phyloP scores from a whole-genome alignment of 1,284 basidiomycete species.

The Fistulinella staudtii region DNA sequence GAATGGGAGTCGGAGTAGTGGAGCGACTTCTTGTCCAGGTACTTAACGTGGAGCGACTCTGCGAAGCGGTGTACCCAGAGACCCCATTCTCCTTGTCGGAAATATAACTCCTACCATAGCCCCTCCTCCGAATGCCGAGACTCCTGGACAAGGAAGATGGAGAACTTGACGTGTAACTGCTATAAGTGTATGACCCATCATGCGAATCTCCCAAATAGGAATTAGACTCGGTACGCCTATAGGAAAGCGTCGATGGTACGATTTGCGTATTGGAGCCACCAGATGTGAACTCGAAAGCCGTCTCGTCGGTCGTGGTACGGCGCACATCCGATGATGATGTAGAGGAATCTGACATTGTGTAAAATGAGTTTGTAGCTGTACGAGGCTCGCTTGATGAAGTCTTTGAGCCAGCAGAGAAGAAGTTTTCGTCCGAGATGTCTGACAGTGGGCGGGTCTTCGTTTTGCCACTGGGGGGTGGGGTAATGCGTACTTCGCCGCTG shows the following conservation, averaged over 20 bases:
- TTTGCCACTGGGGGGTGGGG: slow-evolving; percentile 54
- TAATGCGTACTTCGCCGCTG: slow-evolving; percentile 52
- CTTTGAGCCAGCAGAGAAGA: slow-evolving; percentile 48
- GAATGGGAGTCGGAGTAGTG: slow-evolving; percentile 27
- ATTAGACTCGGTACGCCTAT: slow-evolving; percentile 49
- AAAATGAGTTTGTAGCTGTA: slow-evolving; percentile 36
- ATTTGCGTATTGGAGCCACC: slow-evolving; percentile 43
- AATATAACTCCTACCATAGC: slow-evolving; percentile 35
- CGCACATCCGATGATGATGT: slow-evolving; percentile 25
- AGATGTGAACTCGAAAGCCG: slow-evolving; percentile 37
- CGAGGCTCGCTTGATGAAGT: slow-evolving; percentile 32
- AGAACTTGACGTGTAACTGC: slow-evolving; percentile 29
- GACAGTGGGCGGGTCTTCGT: slow-evolving; percentile 37
- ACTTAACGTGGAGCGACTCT: slow-evolving; percentile 34
- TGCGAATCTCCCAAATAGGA: slow-evolving; percentile 59
- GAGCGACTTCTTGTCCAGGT: slow-evolving; percentile 35
- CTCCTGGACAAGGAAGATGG: slow-evolving; percentile 50
- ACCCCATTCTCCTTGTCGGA: slow-evolving; percentile 56
- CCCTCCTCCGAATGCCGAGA: slow-evolving; percentile 53
- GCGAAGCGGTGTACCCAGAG: slow-evolving; percentile 28
- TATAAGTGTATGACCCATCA: slow-evolving; percentile 36
- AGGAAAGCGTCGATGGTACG: slow-evolving; percentile 51
- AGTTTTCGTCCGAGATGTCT: slow-evolving; percentile 55
- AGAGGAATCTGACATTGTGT: slow-evolving; percentile 26
- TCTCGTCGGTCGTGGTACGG: slow-evolving; percentile 37